Base-by-base conservation (phyloP, 2,329 filamentous ascomycete species). In the Endothia cerciana region DNA sequence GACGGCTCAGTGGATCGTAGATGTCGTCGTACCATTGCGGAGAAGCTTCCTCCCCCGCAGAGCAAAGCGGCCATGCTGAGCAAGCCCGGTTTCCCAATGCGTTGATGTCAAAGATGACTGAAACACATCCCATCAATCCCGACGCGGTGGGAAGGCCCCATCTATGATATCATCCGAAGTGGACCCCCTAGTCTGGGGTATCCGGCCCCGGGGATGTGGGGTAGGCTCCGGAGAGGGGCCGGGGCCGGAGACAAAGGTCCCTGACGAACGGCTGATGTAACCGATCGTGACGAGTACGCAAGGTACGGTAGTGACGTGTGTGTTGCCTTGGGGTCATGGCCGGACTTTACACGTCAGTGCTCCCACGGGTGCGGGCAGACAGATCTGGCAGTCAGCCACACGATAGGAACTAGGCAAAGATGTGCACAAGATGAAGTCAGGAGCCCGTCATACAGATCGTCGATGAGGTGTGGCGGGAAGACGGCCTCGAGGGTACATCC, bases 111-210 rank as follows among this genome's bases (percentile, higher is more conserved):
- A 19, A 19, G 25, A 51, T 7, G 5, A 43, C 19, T 4, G 13
- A 10, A 28, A 43, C 22, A 19, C n/a, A 28, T 2, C 11, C 22
- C 11, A 15, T 7, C 33, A 25, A n/a, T 58, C 33, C 33, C 33
- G 33, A 40, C 38, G 36, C 38, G 11, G 36, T 36, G 33, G 33
- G n/a, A 38, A 38, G 33, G 22, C 36, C 6, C 55, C 55, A 58
- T 25, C 58, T 38, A 47, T 65, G 63, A 65, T 65, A 65, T 65
- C 63, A 65, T 65, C 40, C 41, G 36, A 62, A 55, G 53, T 57
- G 33, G 49, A 30, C 28, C 57, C 36, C 45, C n/a, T 51, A 17
- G 47, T 45, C 63, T 56, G 63, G 63, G 58, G 49, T 57, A 19
- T 40, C 22, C 41, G 63, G 47, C 13, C n/a, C 56, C 63, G 56